Evolutionary conservation across 1,139 yeast species (phyloP), one percentile per base, ranked within the genome.

Genomic region (Kazachstania sp.): DNA sequence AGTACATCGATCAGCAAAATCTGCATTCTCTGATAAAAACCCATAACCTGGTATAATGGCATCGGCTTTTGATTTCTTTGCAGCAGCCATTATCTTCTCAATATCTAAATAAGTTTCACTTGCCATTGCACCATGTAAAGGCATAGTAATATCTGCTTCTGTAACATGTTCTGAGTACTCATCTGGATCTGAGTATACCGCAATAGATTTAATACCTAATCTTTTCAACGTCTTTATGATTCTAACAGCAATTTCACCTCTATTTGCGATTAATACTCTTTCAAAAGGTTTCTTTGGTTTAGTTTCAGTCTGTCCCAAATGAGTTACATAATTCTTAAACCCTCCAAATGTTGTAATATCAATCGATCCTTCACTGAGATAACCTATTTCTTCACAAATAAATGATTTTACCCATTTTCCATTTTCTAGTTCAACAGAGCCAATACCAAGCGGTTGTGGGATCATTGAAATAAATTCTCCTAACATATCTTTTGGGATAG

Each of bases 11-110:
- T 79, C 74, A 49, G 99, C 98, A 67, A 92, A 87, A 65, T 86
- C 95, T 16, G 96, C 78, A 72, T 92, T 92, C 71, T 92, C 98
- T 16, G 95, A 83, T 49, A 92, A 73, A 71, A 92, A 92, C 11
- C 99, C 99, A 66, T 92, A 92, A 58, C 99, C 99, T 9, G 99
- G 99, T 66, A 92, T 98, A 67, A 92, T 90, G 95, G 92, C 90
- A 69, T 87, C 83, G 48, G 90, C 99, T 35, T 77, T 73, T 68
- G 90, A 96, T 54, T 78, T 77, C 67, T 82, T 81, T 49, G 98
- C 98, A 61, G 92, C 92, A 56, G 75, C 75, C 69, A 92, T 84
- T 59, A 92, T 92, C 71, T 92, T 97, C 68, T 92, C 98, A 60
- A 88, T 87, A 65, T 90, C 97, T 61, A 92, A 74, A 66, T 92